Evolutionary conservation across 306 rosid genomes (phyloP).

Genomic region (Vachellia collinsii): DNA sequence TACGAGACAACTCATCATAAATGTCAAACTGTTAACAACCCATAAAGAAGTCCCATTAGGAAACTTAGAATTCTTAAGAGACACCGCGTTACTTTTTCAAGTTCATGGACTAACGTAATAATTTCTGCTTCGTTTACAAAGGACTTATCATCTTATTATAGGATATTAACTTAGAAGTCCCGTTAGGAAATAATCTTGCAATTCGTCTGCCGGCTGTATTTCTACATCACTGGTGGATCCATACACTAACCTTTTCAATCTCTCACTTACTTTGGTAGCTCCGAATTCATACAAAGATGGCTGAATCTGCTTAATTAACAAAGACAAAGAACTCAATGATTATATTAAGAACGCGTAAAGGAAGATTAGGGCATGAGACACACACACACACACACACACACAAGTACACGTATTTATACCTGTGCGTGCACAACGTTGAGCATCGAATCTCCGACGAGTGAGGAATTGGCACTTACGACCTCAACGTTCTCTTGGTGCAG

Average conservation of each 20-base stretch:
- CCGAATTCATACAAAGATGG: constrained; percentile 46
- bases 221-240: constrained; percentile 56
- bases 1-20: too few species aligned
- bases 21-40: too few species aligned
- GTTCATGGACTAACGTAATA: not conserved
- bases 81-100: not conserved
- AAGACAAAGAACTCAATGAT: not conserved
- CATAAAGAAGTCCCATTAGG: too few species aligned
- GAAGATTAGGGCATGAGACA: not conserved
- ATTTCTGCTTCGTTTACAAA: not conserved
- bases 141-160: not conserved
- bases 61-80: too few species aligned
- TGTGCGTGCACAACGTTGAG: constrained; percentile 53
- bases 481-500: constrained; percentile 58
- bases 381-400: not conserved
- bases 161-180: constrained; percentile 20
- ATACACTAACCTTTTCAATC: constrained; percentile 52
- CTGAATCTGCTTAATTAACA: constrained; percentile 44
- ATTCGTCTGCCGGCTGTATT: constrained; percentile 17
- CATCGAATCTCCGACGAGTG: constrained; percentile 40
- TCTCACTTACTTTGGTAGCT: constrained; percentile 54
- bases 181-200: constrained; percentile 53
- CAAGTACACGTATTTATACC: constrained; percentile 37
- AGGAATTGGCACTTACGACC: constrained; percentile 44
- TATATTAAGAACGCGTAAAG: not conserved